These are phyloP conservation scores for Neurospora sp. DNA, from an alignment of 495 filamentous ascomycete genomes.

Conservation along the genomic window DNA sequence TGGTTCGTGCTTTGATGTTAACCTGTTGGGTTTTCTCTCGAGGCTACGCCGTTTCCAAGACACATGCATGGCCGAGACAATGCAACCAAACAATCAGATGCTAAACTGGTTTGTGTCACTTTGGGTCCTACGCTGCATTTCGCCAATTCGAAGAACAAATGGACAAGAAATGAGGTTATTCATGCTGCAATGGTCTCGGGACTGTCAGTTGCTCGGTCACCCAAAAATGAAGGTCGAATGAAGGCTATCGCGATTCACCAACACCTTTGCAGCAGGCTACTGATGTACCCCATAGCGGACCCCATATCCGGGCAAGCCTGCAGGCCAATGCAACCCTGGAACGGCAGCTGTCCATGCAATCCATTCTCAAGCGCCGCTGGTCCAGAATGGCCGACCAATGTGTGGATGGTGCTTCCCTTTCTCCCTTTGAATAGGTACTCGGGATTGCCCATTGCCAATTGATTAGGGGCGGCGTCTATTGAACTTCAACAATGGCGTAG, in stretches of 20 bases:
- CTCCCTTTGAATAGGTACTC: not conserved
- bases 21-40: not conserved
- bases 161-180: not conserved
- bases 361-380: not conserved
- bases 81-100: not conserved
- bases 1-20: not conserved
- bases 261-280: not conserved
- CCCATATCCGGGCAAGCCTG: not conserved
- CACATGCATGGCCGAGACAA: not conserved
- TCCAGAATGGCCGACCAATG: not conserved
- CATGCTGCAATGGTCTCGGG: not conserved
- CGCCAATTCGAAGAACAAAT: not conserved
- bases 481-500: not conserved
- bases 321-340: not conserved
- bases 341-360: not conserved
- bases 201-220: not conserved
- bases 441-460: not conserved
- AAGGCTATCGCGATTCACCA: not conserved
- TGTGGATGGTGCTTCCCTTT: not conserved
- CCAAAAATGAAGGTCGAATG: not conserved
- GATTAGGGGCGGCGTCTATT: not conserved
- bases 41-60: not conserved
- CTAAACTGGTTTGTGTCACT: not conserved
- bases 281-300: not conserved
- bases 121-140: not conserved